phyloP scores from a whole-genome alignment of 257 asterid genomes.

The Solanum verrucosum region DNA sequence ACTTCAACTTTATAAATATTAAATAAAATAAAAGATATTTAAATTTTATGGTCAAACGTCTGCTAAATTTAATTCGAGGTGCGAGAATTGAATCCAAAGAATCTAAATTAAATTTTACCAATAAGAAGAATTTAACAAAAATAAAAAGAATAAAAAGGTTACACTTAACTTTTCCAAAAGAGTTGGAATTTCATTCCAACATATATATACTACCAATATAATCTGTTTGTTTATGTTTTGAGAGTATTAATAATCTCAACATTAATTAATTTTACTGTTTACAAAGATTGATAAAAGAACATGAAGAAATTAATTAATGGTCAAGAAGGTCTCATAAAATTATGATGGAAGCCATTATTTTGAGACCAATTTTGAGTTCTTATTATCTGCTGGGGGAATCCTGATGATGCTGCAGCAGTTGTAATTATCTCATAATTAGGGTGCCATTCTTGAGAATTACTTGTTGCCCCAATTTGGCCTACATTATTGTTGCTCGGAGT shows the following conservation, averaged over 20 bases:
- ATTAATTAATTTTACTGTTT: neutral
- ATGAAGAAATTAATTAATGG: neutral
- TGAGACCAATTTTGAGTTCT: constrained; percentile 50
- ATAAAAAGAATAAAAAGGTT: neutral
- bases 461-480: constrained; percentile 15
- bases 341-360: constrained; percentile 46
- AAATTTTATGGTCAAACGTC: neutral
- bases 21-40: neutral
- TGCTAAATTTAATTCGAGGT: neutral
- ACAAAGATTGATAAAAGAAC: neutral
- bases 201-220: neutral
- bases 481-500: constrained; percentile 36
- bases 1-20: neutral
- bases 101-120: neutral
- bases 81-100: neutral
- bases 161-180: neutral
- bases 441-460: constrained; percentile 27
- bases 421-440: constrained; percentile 26
- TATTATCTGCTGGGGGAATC: constrained; percentile 58
- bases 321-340: constrained; percentile 42
- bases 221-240: constrained; percentile 3
- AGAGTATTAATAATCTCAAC: neutral
- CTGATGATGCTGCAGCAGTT: constrained; percentile 97
- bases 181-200: neutral
- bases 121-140: neutral